Evolutionary conservation across 2,329 filamentous ascomycete genomes (phyloP), one percentile per base, ranked within the genome.

Genomic region (Trichoderma cornu-damae): DNA sequence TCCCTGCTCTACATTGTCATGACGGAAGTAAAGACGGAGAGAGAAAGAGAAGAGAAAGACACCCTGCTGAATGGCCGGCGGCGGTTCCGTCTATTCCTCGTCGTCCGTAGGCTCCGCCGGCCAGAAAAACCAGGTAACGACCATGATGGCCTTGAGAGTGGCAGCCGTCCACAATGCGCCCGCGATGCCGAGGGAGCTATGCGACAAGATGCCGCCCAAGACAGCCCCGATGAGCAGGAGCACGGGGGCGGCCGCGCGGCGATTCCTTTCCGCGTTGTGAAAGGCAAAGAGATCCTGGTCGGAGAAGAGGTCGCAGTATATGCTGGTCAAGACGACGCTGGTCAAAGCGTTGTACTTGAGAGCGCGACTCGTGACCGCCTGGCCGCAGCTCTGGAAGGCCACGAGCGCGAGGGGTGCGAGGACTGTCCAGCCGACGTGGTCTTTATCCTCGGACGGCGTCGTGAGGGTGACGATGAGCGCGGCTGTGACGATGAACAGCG

Each of bases 231-330:
- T 18, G 1, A 83, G 66, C 2, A 83, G 70, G 44, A 80, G 63
- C 2, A 77, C 49, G 2, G 80, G 79, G 1, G 80, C 81, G 0
- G 70, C 77, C 2, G 77, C 67, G 43, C 81, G 69, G 18, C 78
- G 73, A 61, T 83, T 82, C 30, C 80, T 68, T 66, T 82, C 79
- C 5, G 68, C 68, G 59, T 82, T 82, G 38, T 67, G 61, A 7
- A 66, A 47, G 1, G 69, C 68, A 34, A 82, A 78, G 3, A 83
- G 64, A 22, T 77, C 69, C 30, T 73, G 71, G 57, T 90, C 87
- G 1, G 85, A 87, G 63, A 90, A 90, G 18, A 93, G 67, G 68
- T 93, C 89, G 67, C 88, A 91, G 73, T 92, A 93, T 61, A 89
- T 85, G 67, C 87, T 90, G 1, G 89, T 93, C 59, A 94, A 72